Evolutionary conservation across 306 rosid genomes (phyloP).

Genomic region (Vigna nakashimae): DNA sequence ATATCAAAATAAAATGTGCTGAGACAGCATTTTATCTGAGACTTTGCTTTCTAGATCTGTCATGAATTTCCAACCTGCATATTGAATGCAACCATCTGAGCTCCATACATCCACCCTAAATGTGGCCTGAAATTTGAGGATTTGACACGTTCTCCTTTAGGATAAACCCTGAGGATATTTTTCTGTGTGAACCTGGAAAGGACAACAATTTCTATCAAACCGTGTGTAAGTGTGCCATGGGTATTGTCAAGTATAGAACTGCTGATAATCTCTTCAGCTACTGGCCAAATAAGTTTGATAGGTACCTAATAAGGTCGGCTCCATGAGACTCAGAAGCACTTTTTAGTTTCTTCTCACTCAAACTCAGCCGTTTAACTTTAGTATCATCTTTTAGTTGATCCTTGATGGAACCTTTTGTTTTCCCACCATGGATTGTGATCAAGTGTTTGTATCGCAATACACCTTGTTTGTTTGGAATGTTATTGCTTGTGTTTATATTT

Average conservation of each 20-base stretch:
- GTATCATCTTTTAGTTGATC: slow-evolving; percentile 59
- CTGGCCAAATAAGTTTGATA: background rate
- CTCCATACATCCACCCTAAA: slow-evolving; percentile 93
- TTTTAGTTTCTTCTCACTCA: slow-evolving; percentile 79
- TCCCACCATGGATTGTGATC: slow-evolving; percentile 82
- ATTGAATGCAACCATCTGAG: slow-evolving; percentile 96
- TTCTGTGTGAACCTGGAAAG: slow-evolving; percentile 80
- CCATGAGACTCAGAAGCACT: slow-evolving; percentile 66
- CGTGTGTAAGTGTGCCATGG: background rate
- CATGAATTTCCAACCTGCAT: slow-evolving; percentile 78
- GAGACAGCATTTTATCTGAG: background rate
- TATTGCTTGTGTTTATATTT: slow-evolving; percentile 45
- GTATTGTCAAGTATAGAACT: slow-evolving; percentile 4
- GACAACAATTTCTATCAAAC: slow-evolving; percentile 32
- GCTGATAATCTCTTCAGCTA: slow-evolving; percentile 16
- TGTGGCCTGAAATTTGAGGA: slow-evolving; percentile 84
- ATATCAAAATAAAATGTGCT: background rate
- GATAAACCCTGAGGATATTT: slow-evolving; percentile 78
- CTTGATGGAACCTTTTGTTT: slow-evolving; percentile 70
- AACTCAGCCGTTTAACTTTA: slow-evolving; percentile 80
- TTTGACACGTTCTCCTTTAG: slow-evolving; percentile 79
- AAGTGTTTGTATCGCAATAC: slow-evolving; percentile 64
- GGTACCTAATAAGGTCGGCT: slow-evolving; percentile 77
- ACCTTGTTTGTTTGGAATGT: slow-evolving; percentile 48
- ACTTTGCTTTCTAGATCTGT: slow-evolving; percentile 5